Conservation (phyloP, 495 filamentous ascomycete species). For the Aspergillus kassunensis region DNA sequence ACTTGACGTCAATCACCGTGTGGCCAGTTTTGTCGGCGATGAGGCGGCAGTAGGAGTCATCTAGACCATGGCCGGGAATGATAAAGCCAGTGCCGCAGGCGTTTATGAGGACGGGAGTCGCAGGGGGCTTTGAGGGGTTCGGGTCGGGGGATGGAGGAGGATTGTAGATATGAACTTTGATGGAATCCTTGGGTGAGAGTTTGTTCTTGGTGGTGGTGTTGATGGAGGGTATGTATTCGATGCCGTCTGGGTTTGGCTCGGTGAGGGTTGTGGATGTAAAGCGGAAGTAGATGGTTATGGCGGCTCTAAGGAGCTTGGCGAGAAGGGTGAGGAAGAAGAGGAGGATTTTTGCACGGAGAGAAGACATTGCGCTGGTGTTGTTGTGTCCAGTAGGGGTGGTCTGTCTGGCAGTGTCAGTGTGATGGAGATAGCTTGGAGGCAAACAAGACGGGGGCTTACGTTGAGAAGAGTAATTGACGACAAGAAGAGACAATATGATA, state of each 20-base stretch:
- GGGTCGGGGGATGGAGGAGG: neutral
- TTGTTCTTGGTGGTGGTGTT: neutral
- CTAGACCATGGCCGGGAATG: slow-evolving; percentile 36
- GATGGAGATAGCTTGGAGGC: neutral
- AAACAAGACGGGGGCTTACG: no score
- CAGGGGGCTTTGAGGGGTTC: no score
- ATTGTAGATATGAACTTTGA: neutral
- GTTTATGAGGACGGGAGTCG: slow-evolving; percentile 40
- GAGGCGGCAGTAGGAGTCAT: slow-evolving; percentile 37
- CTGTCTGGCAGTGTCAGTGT: neutral
- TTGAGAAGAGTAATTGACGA: no score
- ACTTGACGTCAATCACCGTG: slow-evolving; percentile 53
- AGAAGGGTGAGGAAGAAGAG: neutral
- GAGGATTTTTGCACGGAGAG: neutral
- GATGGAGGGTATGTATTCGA: neutral
- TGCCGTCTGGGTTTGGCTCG: neutral
- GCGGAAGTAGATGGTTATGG: neutral
- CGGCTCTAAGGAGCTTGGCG: neutral
- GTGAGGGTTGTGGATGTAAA: neutral
- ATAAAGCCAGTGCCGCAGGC: slow-evolving; percentile 43
- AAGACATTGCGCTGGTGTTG: neutral
- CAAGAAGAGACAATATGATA: no score
- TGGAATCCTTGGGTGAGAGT: no score
- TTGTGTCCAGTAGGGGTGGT: neutral
- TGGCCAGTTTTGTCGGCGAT: slow-evolving; percentile 29